Conservation (phyloP, 2,329 filamentous ascomycete genomes). For the Ilyonectria mors-panacis region DNA sequence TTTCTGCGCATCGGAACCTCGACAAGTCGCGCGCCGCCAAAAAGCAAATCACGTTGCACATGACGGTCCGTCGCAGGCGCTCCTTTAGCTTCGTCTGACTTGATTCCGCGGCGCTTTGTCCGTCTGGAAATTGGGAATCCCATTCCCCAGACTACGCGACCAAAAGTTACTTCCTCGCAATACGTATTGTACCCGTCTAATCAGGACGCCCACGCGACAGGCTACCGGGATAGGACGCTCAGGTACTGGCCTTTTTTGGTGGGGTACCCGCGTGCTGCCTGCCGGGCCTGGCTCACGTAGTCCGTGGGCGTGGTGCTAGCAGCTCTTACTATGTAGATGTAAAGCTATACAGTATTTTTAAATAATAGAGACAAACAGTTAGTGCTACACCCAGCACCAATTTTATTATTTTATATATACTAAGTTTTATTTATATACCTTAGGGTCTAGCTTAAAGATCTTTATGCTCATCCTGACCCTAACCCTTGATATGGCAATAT, state of each 20-base stretch:
- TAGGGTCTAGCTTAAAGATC: too few species aligned
- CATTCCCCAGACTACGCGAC: background rate
- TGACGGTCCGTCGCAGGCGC: background rate
- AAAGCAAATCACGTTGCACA: background rate
- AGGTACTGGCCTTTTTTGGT: background rate
- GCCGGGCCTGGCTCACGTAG: background rate
- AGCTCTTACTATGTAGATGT: too few species aligned
- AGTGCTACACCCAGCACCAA: too few species aligned
- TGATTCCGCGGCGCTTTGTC: background rate
- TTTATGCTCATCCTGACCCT: too few species aligned
- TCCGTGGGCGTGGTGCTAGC: background rate
- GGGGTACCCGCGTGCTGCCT: background rate
- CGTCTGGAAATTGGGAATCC: background rate
- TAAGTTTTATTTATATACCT: too few species aligned
- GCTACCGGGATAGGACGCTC: slow-evolving; percentile 18
- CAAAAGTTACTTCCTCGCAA: background rate
- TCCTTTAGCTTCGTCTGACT: background rate
- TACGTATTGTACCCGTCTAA: background rate
- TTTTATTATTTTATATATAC: too few species aligned
- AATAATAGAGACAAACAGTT: too few species aligned
- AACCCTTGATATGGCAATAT: too few species aligned
- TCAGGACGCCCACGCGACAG: slow-evolving; percentile 19
- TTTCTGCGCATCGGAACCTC: slow-evolving; percentile 14
- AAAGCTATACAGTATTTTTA: too few species aligned
- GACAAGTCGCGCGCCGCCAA: background rate